These are phyloP conservation scores for Ustilago trichophora DNA, from an alignment of 1,284 basidiomycete species.

Conservation along the genomic window DNA sequence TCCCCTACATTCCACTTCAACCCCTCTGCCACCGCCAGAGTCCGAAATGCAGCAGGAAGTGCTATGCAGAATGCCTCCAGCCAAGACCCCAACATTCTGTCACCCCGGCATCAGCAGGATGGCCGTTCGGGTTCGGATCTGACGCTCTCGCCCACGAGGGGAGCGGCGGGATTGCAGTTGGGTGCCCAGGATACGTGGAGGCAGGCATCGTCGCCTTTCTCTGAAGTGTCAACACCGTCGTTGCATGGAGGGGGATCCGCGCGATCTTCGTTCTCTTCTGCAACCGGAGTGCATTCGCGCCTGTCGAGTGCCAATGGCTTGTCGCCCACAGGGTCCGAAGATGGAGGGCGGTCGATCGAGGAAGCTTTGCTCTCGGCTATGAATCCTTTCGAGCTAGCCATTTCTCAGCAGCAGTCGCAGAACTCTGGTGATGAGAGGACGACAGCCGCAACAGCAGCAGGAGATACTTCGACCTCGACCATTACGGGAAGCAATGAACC, in stretches of 20 bases:
- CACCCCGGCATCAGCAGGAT: conserved; percentile 9
- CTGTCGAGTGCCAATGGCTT: conserved; percentile 19
- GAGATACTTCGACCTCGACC: conserved; percentile 30
- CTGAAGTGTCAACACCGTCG: conserved; percentile 37
- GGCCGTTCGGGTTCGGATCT: conserved; percentile 1
- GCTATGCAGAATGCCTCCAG: conserved; percentile 7
- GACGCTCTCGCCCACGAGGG: conserved; percentile 11
- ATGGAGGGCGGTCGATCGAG: conserved; percentile 20
- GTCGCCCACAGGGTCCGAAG: conserved; percentile 7
- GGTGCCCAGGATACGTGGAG: conserved; percentile 30
- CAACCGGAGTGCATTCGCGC: conserved; percentile 27
- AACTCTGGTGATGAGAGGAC: not conserved
- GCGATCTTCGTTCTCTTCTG: conserved; percentile 34
- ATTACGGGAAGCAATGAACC: conserved; percentile 43
- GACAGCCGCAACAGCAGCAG: not conserved
- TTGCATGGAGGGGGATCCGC: conserved; percentile 38
- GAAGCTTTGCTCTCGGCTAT: conserved; percentile 29
- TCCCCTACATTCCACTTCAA: conserved; percentile 35
- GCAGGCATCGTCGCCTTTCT: conserved; percentile 41
- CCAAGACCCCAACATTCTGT: too few species aligned
- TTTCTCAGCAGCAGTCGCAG: conserved; percentile 20
- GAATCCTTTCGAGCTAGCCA: conserved; percentile 36
- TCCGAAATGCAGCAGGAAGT: conserved; percentile 1
- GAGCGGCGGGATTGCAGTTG: conserved; percentile 8
- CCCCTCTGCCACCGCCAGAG: conserved; percentile 5